Percentiles rank a stretch among this genome's conserved stretches.
Evolutionary conservation across 352 stramenopile species (phyloP).

Genomic region (Pythium myriotylum): DNA sequence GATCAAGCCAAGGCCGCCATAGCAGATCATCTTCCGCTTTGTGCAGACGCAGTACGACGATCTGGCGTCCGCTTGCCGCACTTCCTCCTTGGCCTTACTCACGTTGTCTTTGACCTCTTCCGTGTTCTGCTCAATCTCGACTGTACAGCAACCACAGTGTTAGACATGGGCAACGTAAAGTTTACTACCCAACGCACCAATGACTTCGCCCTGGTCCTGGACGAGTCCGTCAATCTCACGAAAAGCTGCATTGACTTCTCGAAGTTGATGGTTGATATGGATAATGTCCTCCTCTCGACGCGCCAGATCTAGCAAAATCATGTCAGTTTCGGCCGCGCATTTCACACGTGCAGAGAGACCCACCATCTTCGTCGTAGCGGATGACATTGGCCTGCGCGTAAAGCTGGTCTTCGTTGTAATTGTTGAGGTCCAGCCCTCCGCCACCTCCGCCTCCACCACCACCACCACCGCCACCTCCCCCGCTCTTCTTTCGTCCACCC

Average conservation of each 20-base stretch:
- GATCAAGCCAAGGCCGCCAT: constrained; percentile 59
- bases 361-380: constrained; percentile 86
- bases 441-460: background rate
- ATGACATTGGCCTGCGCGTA: constrained; percentile 86
- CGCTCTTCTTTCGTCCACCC: constrained; percentile 6
- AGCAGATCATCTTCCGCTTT: constrained; percentile 69
- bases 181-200: constrained; percentile 56
- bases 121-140: constrained; percentile 85
- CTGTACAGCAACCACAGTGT: constrained; percentile 27
- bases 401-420: constrained; percentile 89
- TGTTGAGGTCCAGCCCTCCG: constrained; percentile 49
- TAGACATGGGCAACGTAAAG: too few relatives aligned
- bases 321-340: background rate
- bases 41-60: constrained; percentile 75
- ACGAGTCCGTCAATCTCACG: constrained; percentile 83
- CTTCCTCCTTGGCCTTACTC: constrained; percentile 64
- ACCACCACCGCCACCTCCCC: constrained; percentile 8
- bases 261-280: constrained; percentile 87
- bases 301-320: constrained; percentile 52
- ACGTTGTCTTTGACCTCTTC: constrained; percentile 80
- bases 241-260: constrained; percentile 86
- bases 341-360: background rate
- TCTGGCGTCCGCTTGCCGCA: constrained; percentile 68
- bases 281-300: constrained; percentile 86
- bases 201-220: constrained; percentile 78